Percentiles rank a stretch among this genome's conserved stretches.
These are phyloP conservation scores for Magnusiomyces tetraspermus DNA, from an alignment of 1,139 yeast species.

Conservation along the genomic window DNA sequence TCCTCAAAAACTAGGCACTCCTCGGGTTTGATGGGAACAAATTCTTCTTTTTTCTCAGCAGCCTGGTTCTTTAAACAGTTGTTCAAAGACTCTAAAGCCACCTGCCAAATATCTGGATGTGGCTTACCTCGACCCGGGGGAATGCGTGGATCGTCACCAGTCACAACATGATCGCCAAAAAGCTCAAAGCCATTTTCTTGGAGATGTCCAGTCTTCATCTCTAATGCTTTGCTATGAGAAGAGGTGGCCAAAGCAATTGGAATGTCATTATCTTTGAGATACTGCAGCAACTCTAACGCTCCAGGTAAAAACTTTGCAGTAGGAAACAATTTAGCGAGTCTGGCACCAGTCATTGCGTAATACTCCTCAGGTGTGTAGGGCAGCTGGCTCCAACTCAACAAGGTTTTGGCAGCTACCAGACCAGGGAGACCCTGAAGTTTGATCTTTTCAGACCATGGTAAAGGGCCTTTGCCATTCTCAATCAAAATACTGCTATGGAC, in stretches of 20 bases:
- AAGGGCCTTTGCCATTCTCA: constrained; percentile 60
- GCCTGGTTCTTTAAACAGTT: constrained; percentile 26
- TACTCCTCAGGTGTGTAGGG: constrained; percentile 60
- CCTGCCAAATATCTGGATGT: constrained; percentile 81
- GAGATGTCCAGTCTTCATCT: constrained; percentile 61
- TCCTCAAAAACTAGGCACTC: constrained; percentile 92
- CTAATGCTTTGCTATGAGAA: constrained; percentile 51
- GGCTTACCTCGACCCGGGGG: constrained; percentile 88
- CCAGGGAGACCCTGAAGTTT: constrained; percentile 89
- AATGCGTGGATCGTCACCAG: constrained; percentile 81
- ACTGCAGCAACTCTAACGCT: constrained; percentile 55
- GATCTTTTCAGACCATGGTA: constrained; percentile 85
- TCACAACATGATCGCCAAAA: constrained; percentile 62
- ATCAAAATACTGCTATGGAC: constrained; percentile 58
- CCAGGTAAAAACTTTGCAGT: constrained; percentile 69
- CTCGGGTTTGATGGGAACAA: constrained; percentile 28
- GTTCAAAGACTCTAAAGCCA: constrained; percentile 66
- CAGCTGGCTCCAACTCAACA: constrained; percentile 58
- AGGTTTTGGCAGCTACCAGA: constrained; percentile 47
- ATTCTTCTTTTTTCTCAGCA: neutral
- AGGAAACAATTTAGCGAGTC: constrained; percentile 56
- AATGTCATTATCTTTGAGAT: constrained; percentile 41
- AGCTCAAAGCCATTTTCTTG: constrained; percentile 44
- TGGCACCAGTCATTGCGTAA: constrained; percentile 40
- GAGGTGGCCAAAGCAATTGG: constrained; percentile 95